Percentiles rank a stretch among this genome's conserved stretches.
Conservation (phyloP, 495 filamentous ascomycete genomes). For the Penicillium odoratum region DNA sequence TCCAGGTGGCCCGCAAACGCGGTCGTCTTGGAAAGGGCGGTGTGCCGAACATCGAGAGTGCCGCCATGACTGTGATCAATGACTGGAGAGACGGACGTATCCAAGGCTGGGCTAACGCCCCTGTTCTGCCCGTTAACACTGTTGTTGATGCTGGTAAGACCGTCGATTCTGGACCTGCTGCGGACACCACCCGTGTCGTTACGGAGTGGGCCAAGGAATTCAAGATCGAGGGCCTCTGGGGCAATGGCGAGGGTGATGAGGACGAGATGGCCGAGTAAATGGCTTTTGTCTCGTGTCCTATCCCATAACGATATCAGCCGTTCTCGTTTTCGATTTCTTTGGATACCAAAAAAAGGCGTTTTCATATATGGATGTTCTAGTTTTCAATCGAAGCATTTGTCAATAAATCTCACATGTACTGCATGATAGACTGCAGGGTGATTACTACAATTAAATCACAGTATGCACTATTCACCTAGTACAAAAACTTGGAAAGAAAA, state of each 20-base stretch:
- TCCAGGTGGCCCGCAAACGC: conserved; percentile 91
- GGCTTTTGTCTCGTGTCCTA: conserved; percentile 6
- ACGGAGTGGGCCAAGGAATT: conserved; percentile 95
- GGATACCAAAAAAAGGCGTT: conserved; percentile 44
- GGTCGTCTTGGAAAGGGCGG: conserved; percentile 88
- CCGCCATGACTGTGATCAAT: conserved; percentile 87
- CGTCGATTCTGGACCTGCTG: conserved; percentile 30
- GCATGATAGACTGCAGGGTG: neutral
- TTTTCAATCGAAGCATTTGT: conserved; percentile 12
- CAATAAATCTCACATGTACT: conserved; percentile 7
- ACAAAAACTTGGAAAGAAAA: neutral
- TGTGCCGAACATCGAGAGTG: conserved; percentile 81
- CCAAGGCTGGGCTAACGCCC: conserved; percentile 85
- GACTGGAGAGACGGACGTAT: conserved; percentile 97
- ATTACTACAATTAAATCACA: neutral
- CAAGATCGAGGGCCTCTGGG: conserved; percentile 93
- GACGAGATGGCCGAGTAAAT: conserved; percentile 47
- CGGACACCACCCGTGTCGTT: conserved; percentile 82
- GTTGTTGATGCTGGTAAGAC: conserved; percentile 31
- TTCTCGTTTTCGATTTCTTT: conserved; percentile 29
- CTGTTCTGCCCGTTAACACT: conserved; percentile 57
- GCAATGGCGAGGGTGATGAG: conserved; percentile 54
- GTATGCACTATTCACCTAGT: neutral
- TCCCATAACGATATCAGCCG: conserved; percentile 25
- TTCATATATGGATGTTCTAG: conserved; percentile 12